Evolutionary conservation across 495 filamentous ascomycete genomes (phyloP).

Genomic region (Sphaerosporella brunnea): DNA sequence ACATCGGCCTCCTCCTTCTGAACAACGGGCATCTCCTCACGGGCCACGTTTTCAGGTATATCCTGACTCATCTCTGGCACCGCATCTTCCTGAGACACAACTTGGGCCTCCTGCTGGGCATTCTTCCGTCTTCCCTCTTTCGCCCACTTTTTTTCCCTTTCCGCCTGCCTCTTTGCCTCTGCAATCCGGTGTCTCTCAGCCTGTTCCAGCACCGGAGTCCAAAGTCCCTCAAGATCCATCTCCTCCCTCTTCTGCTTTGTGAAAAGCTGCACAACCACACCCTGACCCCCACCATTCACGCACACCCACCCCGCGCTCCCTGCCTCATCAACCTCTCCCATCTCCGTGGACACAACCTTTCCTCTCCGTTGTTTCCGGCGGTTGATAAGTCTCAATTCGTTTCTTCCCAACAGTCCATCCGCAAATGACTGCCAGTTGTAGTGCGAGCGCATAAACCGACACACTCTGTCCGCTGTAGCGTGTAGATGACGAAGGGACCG

Average conservation of each 20-base stretch:
- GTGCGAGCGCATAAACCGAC: slow-evolving; percentile 61
- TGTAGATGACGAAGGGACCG: slow-evolving; percentile 86
- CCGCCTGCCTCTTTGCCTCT: not conserved
- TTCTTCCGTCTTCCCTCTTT: not conserved
- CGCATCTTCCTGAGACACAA: too few relatives aligned
- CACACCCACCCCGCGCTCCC: slow-evolving; percentile 95
- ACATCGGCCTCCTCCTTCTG: slow-evolving; percentile 10
- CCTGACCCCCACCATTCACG: slow-evolving; percentile 56
- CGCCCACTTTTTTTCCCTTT: slow-evolving; percentile 5
- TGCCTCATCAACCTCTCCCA: slow-evolving; percentile 35
- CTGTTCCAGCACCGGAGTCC: slow-evolving; percentile 39
- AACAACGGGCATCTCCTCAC: too few relatives aligned
- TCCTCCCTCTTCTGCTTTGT: slow-evolving; percentile 71
- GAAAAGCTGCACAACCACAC: slow-evolving; percentile 74
- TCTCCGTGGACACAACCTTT: slow-evolving; percentile 46
- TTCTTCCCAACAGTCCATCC: slow-evolving; percentile 74
- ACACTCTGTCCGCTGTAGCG: slow-evolving; percentile 73
- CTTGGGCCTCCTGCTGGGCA: too few relatives aligned
- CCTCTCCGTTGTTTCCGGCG: slow-evolving; percentile 61
- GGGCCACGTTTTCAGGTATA: too few relatives aligned
- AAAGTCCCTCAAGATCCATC: slow-evolving; percentile 65
- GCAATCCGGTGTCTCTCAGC: slow-evolving; percentile 28
- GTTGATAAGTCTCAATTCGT: slow-evolving; percentile 77
- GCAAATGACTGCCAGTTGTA: slow-evolving; percentile 57
- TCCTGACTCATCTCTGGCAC: too few relatives aligned